Evolutionary conservation across 2,329 filamentous ascomycete genomes (phyloP).

Genomic region (Diaporthe australafricana): DNA sequence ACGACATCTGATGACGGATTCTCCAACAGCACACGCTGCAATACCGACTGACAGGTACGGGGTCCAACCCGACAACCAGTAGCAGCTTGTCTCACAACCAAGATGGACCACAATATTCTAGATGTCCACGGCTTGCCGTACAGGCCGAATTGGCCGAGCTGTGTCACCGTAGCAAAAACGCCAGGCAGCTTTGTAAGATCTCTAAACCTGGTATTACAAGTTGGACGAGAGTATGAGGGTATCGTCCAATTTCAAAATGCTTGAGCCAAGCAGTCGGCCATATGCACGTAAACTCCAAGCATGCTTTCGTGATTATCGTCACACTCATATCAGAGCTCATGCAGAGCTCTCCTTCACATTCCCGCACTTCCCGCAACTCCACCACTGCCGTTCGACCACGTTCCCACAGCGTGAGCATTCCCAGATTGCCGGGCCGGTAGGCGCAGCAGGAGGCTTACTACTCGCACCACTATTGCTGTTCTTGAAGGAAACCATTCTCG

Average conservation of each 20-base stretch:
- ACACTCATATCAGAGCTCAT: slow-evolving; percentile 37
- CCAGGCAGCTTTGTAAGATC: neutral
- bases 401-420: slow-evolving; percentile 64
- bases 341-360: slow-evolving; percentile 63
- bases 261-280: neutral
- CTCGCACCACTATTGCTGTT: slow-evolving; percentile 36
- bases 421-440: slow-evolving; percentile 55
- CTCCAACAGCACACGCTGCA: neutral
- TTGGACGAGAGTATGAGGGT: neutral
- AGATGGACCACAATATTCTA: too few relatives aligned
- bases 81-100: too few relatives aligned
- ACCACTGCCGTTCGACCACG: slow-evolving; percentile 65
- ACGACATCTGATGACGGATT: neutral
- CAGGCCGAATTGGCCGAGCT: neutral
- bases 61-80: neutral
- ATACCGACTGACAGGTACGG: neutral
- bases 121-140: neutral
- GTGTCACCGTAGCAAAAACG: neutral
- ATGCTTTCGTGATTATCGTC: slow-evolving; percentile 20
- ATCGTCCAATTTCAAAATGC: neutral
- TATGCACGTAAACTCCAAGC: neutral
- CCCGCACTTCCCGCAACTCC: slow-evolving; percentile 67
- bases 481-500: slow-evolving; percentile 37
- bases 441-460: slow-evolving; percentile 34
- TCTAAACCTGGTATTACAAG: neutral